Conservation (phyloP, 805 yeast species). For the Lipomyces orientalis region DNA sequence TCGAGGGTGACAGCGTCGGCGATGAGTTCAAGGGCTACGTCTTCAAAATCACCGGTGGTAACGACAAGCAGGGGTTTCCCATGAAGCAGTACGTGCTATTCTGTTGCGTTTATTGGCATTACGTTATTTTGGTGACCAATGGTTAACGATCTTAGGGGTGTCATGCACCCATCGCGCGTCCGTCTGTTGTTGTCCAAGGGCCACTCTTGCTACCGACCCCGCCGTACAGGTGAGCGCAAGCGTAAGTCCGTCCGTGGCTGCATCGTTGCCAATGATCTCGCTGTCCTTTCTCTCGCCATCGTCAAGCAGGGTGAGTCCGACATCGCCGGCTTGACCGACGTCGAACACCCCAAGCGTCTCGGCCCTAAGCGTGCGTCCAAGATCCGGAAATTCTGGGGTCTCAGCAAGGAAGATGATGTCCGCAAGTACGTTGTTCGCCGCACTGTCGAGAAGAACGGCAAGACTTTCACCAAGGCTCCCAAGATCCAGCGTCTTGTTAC, state of each 20-base stretch:
- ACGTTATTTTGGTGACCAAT: not conserved
- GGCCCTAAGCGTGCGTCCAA: constrained; percentile 99
- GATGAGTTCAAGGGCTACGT: constrained; percentile 99
- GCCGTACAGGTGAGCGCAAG: constrained; percentile 99
- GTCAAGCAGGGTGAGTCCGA: constrained; percentile 98
- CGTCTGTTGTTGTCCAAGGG: constrained; percentile 92
- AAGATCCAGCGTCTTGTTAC: constrained; percentile 99
- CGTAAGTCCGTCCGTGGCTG: constrained; percentile 99
- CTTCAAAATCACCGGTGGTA: constrained; percentile 99
- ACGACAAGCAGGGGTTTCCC: constrained; percentile 99
- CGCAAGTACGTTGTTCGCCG: constrained; percentile 95
- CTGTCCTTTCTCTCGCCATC: constrained; percentile 90
- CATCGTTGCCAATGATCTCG: constrained; percentile 95
- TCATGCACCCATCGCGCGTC: constrained; percentile 99
- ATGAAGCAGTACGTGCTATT: constrained; percentile 77
- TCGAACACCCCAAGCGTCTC: constrained; percentile 96
- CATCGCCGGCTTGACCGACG: constrained; percentile 93
- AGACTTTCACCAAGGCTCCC: constrained; percentile 99
- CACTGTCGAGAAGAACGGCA: constrained; percentile 82
- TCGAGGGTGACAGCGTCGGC: constrained; percentile 97
- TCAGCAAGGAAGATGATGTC: constrained; percentile 90
- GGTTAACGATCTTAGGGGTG: constrained; percentile 63
- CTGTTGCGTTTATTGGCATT: not conserved
- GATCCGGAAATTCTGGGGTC: constrained; percentile 99
- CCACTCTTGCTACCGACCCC: constrained; percentile 99